Conservation (phyloP, 2,329 filamentous ascomycete genomes). For the Blastomyces gilchristii region DNA sequence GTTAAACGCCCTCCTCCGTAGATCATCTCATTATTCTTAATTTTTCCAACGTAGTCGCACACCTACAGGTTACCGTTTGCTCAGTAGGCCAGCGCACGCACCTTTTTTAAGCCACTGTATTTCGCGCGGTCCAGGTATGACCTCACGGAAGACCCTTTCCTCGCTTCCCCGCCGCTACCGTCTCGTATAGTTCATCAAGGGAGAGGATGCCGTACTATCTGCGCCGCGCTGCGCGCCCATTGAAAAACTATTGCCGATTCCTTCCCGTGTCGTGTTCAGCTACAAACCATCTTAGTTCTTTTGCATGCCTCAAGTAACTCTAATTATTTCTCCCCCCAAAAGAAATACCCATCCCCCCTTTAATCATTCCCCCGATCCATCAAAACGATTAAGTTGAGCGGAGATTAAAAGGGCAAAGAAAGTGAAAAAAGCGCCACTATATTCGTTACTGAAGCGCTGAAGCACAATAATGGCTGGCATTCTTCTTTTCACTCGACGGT, state of each 20-base stretch:
- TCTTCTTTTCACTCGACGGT: background rate
- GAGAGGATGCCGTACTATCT: background rate
- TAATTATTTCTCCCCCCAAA: background rate
- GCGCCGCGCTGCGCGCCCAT: background rate
- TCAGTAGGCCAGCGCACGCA: background rate
- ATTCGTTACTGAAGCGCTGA: background rate
- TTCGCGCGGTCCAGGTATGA: background rate
- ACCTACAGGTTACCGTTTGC: background rate
- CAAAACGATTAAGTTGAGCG: background rate
- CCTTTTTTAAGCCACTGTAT: background rate
- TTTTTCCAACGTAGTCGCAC: background rate
- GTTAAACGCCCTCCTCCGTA: background rate
- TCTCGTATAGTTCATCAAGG: background rate
- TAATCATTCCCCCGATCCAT: background rate
- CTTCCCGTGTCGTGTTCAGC: background rate
- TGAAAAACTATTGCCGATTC: background rate
- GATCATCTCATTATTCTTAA: slow-evolving; percentile 7
- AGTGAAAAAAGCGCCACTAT: background rate
- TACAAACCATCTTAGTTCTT: background rate
- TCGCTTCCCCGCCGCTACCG: background rate
- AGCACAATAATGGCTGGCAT: background rate
- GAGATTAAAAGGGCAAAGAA: slow-evolving; percentile 9
- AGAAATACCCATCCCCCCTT: background rate
- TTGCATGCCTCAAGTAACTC: background rate
- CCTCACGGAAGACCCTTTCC: background rate